Evolutionary conservation across 345 rosid species (phyloP).

Genomic region (Hibiscus syriacus): DNA sequence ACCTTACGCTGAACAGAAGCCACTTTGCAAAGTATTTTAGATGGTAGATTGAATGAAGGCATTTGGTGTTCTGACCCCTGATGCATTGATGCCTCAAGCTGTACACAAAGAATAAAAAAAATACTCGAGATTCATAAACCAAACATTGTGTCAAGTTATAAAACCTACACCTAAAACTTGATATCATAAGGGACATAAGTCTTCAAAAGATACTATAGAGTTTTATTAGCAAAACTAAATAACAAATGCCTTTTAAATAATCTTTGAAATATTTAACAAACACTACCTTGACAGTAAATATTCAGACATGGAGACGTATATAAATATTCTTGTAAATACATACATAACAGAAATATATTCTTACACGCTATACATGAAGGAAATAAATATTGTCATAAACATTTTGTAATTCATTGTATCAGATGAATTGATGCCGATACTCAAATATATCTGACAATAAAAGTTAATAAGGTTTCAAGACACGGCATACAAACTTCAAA

Average conservation of each 20-base stretch:
- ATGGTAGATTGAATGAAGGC: constrained; percentile 79
- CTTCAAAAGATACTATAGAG: neutral
- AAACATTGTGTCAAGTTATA: neutral
- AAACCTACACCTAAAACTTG: neutral
- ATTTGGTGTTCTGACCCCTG: constrained; percentile 69
- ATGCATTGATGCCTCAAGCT: constrained; percentile 96
- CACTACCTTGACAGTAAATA: neutral
- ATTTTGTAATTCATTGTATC: neutral
- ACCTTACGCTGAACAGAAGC: constrained; percentile 84
- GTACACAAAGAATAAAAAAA: constrained; percentile 1
- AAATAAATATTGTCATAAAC: neutral
- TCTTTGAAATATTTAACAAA: neutral
- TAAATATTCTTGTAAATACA: neutral
- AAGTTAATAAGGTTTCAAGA: neutral
- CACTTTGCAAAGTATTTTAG: constrained; percentile 94
- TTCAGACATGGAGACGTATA: neutral
- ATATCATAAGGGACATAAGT: neutral
- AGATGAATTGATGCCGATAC: neutral
- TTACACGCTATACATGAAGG: too few species aligned
- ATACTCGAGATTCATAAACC: neutral
- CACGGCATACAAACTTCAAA: neutral
- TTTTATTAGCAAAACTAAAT: neutral
- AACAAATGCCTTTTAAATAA: neutral
- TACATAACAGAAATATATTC: too few species aligned
- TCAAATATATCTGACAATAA: neutral